A percentile compares a stretch with the other conserved stretches of the same genome.
Evolutionary conservation across 352 stramenopile species (phyloP).

Genomic region (Globisporangium middletonii): DNA sequence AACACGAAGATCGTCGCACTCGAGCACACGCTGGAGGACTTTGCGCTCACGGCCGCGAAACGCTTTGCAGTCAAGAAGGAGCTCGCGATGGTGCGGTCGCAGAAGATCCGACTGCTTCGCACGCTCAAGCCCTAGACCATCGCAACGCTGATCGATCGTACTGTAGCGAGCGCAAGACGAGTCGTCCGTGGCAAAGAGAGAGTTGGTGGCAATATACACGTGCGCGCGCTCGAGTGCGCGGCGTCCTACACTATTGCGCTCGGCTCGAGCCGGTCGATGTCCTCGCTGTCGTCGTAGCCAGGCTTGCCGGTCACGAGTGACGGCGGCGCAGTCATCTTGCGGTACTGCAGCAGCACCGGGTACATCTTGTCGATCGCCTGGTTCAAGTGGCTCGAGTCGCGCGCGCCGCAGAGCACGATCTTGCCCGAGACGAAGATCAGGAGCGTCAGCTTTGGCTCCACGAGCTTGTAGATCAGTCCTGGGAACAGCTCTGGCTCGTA

Average conservation of each 20-base stretch:
- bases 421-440: constrained; percentile 99
- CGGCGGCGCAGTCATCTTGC: constrained; percentile 68
- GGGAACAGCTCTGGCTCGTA: constrained; percentile 99
- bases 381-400: constrained; percentile 36
- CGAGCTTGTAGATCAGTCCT: constrained; percentile 98
- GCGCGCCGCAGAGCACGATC: constrained; percentile 94
- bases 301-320: constrained; percentile 66
- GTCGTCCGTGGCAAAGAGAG: too few relatives aligned
- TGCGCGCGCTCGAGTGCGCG: background rate
- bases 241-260: constrained; percentile 42
- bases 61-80: constrained; percentile 77
- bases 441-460: constrained; percentile 96
- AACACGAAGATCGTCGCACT: constrained; percentile 38
- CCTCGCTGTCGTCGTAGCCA: constrained; percentile 58
- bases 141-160: background rate
- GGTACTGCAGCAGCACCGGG: constrained; percentile 47
- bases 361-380: constrained; percentile 51
- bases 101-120: constrained; percentile 58
- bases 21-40: constrained; percentile 58
- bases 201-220: background rate
- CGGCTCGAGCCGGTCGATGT: constrained; percentile 58
- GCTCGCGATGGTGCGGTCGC: constrained; percentile 62
- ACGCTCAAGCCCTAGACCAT: constrained; percentile 12
- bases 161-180: background rate
- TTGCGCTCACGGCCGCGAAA: constrained; percentile 60